A percentile compares a stretch with the other conserved stretches of the same genome.
phyloP scores from a whole-genome alignment of 129 eudicot species.

The Mikania micrantha region DNA sequence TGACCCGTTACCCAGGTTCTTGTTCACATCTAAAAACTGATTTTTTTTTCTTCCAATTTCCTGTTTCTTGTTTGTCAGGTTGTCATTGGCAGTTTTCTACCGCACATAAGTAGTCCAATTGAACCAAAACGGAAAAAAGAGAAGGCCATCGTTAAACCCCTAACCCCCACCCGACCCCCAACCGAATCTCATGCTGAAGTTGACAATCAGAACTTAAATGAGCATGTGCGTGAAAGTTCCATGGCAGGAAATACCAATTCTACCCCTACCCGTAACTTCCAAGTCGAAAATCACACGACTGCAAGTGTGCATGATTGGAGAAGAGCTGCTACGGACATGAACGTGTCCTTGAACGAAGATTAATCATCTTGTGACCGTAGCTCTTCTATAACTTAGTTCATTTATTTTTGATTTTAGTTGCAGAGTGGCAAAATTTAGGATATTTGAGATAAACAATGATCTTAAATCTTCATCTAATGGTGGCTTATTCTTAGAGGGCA shows the following conservation, averaged over 20 bases:
- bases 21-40: neutral
- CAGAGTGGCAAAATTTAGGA: conserved; percentile 14
- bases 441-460: conserved; percentile 12
- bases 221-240: conserved; percentile 22
- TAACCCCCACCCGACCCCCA: conserved; percentile 3
- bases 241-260: conserved; percentile 18
- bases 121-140: conserved; percentile 29
- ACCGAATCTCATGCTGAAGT: conserved; percentile 12
- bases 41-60: neutral
- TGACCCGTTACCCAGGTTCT: neutral
- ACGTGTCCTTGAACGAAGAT: conserved; percentile 45
- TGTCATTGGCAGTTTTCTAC: conserved; percentile 57
- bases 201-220: conserved; percentile 29
- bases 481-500: conserved; percentile 1
- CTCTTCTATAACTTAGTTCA: conserved; percentile 1
- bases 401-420: conserved; percentile 18
- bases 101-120: conserved; percentile 25
- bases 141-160: conserved; percentile 8
- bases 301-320: conserved; percentile 38
- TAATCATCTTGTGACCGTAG: neutral
- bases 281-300: conserved; percentile 29
- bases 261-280: conserved; percentile 24
- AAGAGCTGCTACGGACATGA: conserved; percentile 55
- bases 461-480: conserved; percentile 2
- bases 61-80: conserved; percentile 31